Evolutionary conservation across 257 asterid species (phyloP).

Genomic region (Lithospermum erythrorhizon): DNA sequence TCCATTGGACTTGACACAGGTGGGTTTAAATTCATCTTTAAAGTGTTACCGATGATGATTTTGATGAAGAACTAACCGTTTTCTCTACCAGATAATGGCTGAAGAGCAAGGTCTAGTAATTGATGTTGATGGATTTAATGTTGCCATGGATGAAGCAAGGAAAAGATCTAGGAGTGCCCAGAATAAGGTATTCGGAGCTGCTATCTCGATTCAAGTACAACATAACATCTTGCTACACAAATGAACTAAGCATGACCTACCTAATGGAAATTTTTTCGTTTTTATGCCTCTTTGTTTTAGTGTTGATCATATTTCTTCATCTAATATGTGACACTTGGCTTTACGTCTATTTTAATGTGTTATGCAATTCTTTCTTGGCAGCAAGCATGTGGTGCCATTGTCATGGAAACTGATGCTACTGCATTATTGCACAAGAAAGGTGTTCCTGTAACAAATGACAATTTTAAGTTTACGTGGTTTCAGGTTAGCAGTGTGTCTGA

Average conservation of each 20-base stretch:
- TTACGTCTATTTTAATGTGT: slow-evolving; percentile 3
- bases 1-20: slow-evolving; percentile 98
- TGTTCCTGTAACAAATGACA: slow-evolving; percentile 63
- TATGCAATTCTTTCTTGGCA: slow-evolving; percentile 15
- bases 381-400: slow-evolving; percentile 69
- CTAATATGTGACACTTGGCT: neutral
- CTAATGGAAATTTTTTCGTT: no score
- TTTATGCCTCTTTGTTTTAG: neutral
- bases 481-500: slow-evolving; percentile 39
- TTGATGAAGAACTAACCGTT: slow-evolving; percentile 14
- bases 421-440: slow-evolving; percentile 71
- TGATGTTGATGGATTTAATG: slow-evolving; percentile 60
- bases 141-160: slow-evolving; percentile 75
- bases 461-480: slow-evolving; percentile 75
- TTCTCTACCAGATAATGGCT: slow-evolving; percentile 70
- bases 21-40: slow-evolving; percentile 12
- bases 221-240: neutral
- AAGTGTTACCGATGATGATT: neutral
- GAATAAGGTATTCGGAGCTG: slow-evolving; percentile 50
- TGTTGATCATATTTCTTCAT: no score
- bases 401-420: slow-evolving; percentile 94
- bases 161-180: slow-evolving; percentile 94
- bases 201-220: slow-evolving; percentile 7
- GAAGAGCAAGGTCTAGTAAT: slow-evolving; percentile 88
- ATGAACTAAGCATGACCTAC: neutral